Evolutionary conservation across 163 green algal genomes (phyloP), one percentile per base, ranked within the genome.

Genomic region (Coccomyxa subellipsoidea): DNA sequence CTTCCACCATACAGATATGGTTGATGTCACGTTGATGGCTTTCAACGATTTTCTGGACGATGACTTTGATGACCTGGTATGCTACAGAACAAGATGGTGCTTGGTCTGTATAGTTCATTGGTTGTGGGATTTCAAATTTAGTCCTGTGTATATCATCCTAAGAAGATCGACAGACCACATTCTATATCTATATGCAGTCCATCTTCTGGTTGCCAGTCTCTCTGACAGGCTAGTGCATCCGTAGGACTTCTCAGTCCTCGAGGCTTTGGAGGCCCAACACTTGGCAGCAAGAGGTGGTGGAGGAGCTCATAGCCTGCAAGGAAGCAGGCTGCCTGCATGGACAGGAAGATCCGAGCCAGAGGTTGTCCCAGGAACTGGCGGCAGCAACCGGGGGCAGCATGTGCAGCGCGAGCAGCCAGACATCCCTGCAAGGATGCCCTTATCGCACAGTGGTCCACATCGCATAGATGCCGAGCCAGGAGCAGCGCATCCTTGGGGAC

Each of bases 171-270:
- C n/a, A n/a, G n/a, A n/a, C n/a, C n/a, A n/a, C n/a, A n/a, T n/a
- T n/a, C 47, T 1, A 7, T 1, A 59, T 59, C 5, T 7, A 8
- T 59, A 12, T 59, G 1, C 21, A 59, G 47, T 59, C 21, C 47
- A 7, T 18, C 21, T 27, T 59, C 21, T 12, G 15, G 4, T 18
- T 2, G 3, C 15, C 15, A 59, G 5, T 59, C 23, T 7, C 4
- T 59, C 15, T 18, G 23, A 18, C 47, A 7, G 5, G 15, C 21
- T 7, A 59, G 47, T 59, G 47, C 47, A 23, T 27, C 36, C 47
- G 76, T 79, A 89, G 81, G 86, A 88, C 84, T 79, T 90, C 29
- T 84, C 76, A 40, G 81, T 71, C 5, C 27, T 90, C 0, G 84
- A 87, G 35, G 84, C 76, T n/a, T 54, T 90, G 25, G 84, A 87